phyloP scores from a whole-genome alignment of 345 rosid species.

The Corchorus capsularis region DNA sequence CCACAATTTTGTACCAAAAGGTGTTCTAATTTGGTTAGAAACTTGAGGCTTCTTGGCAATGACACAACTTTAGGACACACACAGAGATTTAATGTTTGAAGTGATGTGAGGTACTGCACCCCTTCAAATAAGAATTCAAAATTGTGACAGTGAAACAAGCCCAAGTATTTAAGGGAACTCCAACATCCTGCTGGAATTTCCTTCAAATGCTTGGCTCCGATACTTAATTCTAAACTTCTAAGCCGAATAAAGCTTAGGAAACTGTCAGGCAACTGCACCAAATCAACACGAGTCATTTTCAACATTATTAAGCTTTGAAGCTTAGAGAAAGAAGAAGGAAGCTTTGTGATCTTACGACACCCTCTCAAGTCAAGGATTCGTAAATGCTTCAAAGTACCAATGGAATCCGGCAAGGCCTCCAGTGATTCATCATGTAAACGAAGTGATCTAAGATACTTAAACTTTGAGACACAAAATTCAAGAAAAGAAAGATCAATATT shows the following conservation, averaged over 20 bases:
- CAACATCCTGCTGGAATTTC: not conserved
- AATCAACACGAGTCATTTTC: not conserved
- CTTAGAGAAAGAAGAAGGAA: constrained; percentile 15
- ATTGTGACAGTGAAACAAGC: not conserved
- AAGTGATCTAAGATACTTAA: not conserved
- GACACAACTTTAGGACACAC: not conserved
- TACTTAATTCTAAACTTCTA: not conserved
- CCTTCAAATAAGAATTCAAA: not conserved
- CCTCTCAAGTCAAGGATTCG: constrained; percentile 1
- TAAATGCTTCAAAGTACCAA: constrained; percentile 18
- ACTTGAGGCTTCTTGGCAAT: not conserved
- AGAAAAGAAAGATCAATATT: not conserved
- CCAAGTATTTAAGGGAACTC: not conserved
- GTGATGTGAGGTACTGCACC: not conserved
- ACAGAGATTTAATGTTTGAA: not conserved
- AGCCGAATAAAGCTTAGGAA: not conserved
- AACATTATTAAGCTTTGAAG: constrained; percentile 22
- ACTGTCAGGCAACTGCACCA: not conserved
- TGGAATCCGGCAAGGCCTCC: not conserved
- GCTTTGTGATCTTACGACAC: not conserved
- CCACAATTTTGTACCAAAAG: too few relatives aligned
- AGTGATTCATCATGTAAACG: not conserved
- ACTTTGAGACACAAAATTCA: not conserved
- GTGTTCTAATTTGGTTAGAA: not conserved
- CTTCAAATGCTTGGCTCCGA: not conserved